Conservation (phyloP, 306 rosid genomes). For the Prunus mira region DNA sequence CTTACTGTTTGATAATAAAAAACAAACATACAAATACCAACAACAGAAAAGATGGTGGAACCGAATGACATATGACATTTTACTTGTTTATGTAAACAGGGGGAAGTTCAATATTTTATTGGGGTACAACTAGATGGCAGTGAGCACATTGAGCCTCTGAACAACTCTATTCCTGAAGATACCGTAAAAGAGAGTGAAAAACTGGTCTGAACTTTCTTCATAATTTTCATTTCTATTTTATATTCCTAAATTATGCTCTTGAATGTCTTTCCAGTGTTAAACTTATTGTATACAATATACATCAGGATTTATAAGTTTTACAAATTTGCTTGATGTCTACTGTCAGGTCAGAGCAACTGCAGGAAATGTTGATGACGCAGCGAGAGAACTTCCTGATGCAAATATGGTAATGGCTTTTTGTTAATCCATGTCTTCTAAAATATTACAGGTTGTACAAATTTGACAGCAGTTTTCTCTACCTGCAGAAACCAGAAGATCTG, state of each 20-base stretch:
- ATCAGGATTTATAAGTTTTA: too few relatives aligned
- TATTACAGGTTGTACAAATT: constrained; percentile 13
- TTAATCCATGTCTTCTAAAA: constrained; percentile 13
- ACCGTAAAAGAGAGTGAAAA: constrained; percentile 72
- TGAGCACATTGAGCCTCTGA: constrained; percentile 88
- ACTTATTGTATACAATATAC: background rate
- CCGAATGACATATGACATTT: background rate
- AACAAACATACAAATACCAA: background rate
- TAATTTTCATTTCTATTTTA: constrained; percentile 3
- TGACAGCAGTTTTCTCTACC: constrained; percentile 24
- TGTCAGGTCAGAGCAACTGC: too few relatives aligned
- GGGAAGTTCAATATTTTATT: constrained; percentile 94
- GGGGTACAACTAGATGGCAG: constrained; percentile 99
- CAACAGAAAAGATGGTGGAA: background rate
- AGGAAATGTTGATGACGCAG: too few relatives aligned
- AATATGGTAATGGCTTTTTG: constrained; percentile 47
- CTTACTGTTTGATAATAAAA: background rate
- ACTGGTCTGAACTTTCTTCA: constrained; percentile 46
- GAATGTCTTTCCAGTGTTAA: background rate
- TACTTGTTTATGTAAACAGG: constrained; percentile 48
- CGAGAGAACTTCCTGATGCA: too few relatives aligned
- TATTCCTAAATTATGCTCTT: background rate
- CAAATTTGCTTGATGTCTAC: too few relatives aligned
- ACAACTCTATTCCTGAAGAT: constrained; percentile 58
- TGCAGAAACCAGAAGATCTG: constrained; percentile 96